phyloP scores from a whole-genome alignment of 768 basidiomycete species.

The Phylloporus sp. region DNA sequence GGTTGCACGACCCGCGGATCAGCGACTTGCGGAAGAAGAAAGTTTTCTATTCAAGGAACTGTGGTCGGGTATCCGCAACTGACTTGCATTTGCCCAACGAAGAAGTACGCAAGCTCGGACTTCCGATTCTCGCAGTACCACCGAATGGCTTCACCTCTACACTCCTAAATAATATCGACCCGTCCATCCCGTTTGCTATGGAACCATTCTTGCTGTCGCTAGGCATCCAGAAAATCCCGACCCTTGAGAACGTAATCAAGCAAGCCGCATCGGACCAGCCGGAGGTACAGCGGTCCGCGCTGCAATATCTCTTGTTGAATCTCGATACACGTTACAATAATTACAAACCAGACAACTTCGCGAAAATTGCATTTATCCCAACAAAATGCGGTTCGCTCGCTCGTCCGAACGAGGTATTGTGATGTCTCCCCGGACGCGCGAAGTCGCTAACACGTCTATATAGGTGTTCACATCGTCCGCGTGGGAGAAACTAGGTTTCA shows the following conservation, averaged over 20 bases:
- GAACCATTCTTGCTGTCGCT: not conserved
- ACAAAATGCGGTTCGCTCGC: conserved; percentile 5
- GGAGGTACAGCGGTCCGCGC: not conserved
- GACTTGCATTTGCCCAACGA: conserved; percentile 80
- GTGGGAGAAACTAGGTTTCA: conserved; percentile 12
- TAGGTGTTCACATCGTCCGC: conserved; percentile 7
- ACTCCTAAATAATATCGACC: not conserved
- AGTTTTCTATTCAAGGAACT: conserved; percentile 6
- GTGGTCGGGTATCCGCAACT: conserved; percentile 1
- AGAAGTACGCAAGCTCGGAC: conserved; percentile 55
- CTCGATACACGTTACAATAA: conserved; percentile 4
- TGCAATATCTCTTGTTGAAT: conserved; percentile 11
- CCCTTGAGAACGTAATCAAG: conserved; percentile 3
- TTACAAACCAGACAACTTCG: conserved; percentile 12
- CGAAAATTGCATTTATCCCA: conserved; percentile 10
- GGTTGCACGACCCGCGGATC: not conserved
- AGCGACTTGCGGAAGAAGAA: conserved; percentile 1
- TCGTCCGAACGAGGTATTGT: conserved; percentile 7
- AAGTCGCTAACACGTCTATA: not conserved
- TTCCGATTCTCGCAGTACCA: conserved; percentile 62
- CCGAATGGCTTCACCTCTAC: not conserved
- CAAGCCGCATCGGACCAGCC: conserved; percentile 4
- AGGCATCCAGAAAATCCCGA: conserved; percentile 1
- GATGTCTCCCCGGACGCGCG: not conserved
- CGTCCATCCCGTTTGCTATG: not conserved